These are phyloP conservation scores for Cantharellus anzutake DNA, from an alignment of 768 basidiomycete species.

Conservation along the genomic window DNA sequence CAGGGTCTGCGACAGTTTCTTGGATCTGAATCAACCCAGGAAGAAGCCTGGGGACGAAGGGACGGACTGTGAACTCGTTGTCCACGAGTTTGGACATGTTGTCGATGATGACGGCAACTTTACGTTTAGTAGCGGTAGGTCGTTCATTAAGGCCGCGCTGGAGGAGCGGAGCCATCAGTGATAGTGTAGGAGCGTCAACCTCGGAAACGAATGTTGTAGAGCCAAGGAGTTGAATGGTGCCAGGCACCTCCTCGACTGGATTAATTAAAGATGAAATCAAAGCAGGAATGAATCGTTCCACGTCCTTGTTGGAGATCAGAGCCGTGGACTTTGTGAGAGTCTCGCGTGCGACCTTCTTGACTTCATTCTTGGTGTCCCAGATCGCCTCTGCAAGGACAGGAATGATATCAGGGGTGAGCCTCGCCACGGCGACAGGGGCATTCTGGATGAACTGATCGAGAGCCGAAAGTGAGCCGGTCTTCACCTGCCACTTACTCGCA, in stretches of 20 bases:
- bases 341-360: constrained; percentile 95
- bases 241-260: constrained; percentile 97
- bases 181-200: constrained; percentile 92
- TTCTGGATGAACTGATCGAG: constrained; percentile 75
- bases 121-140: constrained; percentile 89
- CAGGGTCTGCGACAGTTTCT: constrained; percentile 88
- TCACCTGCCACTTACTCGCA: constrained; percentile 94
- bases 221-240: constrained; percentile 86
- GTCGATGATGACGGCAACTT: constrained; percentile 93
- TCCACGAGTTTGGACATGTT: constrained; percentile 99
- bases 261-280: constrained; percentile 96
- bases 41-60: constrained; percentile 89
- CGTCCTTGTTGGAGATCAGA: constrained; percentile 84
- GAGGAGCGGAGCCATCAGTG: constrained; percentile 91
- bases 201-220: constrained; percentile 99
- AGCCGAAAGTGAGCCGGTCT: constrained; percentile 66
- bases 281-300: constrained; percentile 58
- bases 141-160: constrained; percentile 89
- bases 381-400: constrained; percentile 89
- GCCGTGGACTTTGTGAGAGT: constrained; percentile 89
- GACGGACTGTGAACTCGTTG: constrained; percentile 84
- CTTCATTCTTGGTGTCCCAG: constrained; percentile 97
- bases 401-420: constrained; percentile 86
- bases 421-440: constrained; percentile 66
- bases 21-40: constrained; percentile 94